These are phyloP conservation scores for Closterium sp. DNA, from an alignment of 139 green algal genomes.

Conservation along the genomic window DNA sequence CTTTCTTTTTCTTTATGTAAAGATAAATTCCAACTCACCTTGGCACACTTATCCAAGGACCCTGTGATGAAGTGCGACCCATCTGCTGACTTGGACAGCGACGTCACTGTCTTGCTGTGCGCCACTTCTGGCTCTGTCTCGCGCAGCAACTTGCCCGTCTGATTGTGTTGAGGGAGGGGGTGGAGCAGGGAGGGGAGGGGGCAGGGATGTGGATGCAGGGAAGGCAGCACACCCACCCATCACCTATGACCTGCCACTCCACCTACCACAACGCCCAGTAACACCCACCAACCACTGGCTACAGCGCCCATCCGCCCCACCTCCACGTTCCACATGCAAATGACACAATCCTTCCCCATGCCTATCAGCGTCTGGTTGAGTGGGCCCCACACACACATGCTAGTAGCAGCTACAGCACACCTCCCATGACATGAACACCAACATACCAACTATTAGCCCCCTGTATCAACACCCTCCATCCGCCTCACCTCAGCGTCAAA, in stretches of 20 bases:
- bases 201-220: no score
- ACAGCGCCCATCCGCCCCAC: not conserved
- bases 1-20: no score
- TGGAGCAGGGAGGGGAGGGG: no score
- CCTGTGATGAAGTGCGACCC: constrained; percentile 91
- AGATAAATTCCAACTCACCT: constrained; percentile 47
- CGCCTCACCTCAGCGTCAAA: constrained; percentile 52
- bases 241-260: no score
- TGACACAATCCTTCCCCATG: constrained; percentile 81
- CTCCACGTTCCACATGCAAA: constrained; percentile 56
- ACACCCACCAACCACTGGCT: no score
- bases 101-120: constrained; percentile 82
- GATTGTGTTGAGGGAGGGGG: not conserved
- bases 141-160: constrained; percentile 58
- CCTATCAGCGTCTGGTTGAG: constrained; percentile 76
- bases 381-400: no score
- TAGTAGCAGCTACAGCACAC: no score
- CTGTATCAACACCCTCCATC: no score
- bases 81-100: constrained; percentile 71
- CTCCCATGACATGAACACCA: no score
- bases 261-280: no score
- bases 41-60: constrained; percentile 86
- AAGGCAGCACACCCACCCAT: no score
- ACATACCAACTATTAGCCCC: no score
- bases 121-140: constrained; percentile 61